Percentiles rank a stretch among this genome's conserved stretches.
Evolutionary conservation across 192 early-diverging fungal species (phyloP).

Genomic region (Gonapodya sp.): DNA sequence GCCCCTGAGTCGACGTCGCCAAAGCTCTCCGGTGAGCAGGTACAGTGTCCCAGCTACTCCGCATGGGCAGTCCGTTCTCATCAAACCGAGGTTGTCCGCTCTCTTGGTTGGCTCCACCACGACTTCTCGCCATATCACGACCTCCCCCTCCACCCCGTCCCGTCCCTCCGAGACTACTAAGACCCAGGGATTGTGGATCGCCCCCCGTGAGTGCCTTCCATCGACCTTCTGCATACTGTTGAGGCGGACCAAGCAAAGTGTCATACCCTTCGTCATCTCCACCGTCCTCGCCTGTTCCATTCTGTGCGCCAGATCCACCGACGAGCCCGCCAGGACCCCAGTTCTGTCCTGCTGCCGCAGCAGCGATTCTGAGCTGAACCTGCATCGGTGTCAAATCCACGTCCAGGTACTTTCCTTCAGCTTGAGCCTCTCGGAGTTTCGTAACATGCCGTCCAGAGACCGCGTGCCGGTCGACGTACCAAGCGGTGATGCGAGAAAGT

Average conservation of each 20-base stretch:
- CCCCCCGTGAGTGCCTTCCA: neutral
- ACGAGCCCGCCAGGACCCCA: neutral
- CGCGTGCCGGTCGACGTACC: neutral
- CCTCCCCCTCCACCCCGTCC: neutral
- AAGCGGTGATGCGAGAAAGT: neutral
- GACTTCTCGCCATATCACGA: neutral
- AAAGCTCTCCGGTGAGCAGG: neutral
- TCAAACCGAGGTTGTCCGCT: neutral
- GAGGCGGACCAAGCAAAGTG: neutral
- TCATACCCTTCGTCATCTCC: neutral
- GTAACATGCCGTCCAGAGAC: neutral
- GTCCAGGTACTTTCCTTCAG: neutral
- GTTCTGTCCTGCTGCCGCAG: neutral
- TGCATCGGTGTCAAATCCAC: neutral
- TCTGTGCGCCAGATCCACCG: neutral
- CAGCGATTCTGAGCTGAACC: neutral
- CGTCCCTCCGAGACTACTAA: neutral
- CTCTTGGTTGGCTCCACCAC: no score
- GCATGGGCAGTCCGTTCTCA: neutral
- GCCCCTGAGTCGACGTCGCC: neutral
- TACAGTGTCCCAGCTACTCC: neutral
- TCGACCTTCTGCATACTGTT: neutral
- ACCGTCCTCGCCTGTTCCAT: neutral
- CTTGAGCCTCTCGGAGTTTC: neutral
- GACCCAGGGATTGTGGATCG: neutral